These are phyloP conservation scores for Colletotrichum shisoi DNA, from an alignment of 2,329 filamentous ascomycete species.

Conservation along the genomic window DNA sequence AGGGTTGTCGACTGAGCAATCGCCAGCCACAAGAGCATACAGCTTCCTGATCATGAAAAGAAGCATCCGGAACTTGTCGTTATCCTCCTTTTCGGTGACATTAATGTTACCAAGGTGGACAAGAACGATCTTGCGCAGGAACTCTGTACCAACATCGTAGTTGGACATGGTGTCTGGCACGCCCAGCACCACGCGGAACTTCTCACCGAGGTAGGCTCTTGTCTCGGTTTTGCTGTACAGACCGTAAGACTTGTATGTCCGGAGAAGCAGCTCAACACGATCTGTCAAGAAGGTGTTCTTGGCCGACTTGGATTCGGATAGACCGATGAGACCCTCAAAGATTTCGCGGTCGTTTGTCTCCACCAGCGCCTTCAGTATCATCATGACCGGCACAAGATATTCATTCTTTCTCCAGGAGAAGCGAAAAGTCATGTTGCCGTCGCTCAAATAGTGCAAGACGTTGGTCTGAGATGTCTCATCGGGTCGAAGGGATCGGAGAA, in stretches of 20 bases:
- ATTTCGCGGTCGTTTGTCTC: slow-evolving; percentile 98
- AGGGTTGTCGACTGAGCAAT: slow-evolving; percentile 92
- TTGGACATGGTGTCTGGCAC: slow-evolving; percentile 85
- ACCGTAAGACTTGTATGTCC: slow-evolving; percentile 91
- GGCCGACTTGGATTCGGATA: slow-evolving; percentile 76
- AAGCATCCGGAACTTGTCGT: slow-evolving; percentile 92
- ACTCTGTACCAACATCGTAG: slow-evolving; percentile 89
- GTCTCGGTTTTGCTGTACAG: slow-evolving; percentile 84
- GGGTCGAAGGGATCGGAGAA: slow-evolving; percentile 90
- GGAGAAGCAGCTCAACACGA: slow-evolving; percentile 87
- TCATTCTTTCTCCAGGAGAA: slow-evolving; percentile 99
- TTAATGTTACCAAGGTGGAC: slow-evolving; percentile 89
- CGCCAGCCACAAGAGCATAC: slow-evolving; percentile 89
- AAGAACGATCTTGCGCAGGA: slow-evolving; percentile 86
- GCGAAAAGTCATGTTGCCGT: slow-evolving; percentile 95
- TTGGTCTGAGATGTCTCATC: slow-evolving; percentile 99
- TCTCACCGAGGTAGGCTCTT: slow-evolving; percentile 84
- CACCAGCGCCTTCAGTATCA: slow-evolving; percentile 92
- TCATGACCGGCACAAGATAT: slow-evolving; percentile 93
- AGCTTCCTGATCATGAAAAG: slow-evolving; percentile 97
- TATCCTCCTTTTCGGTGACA: slow-evolving; percentile 83
- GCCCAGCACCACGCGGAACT: slow-evolving; percentile 87
- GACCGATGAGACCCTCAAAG: slow-evolving; percentile 89
- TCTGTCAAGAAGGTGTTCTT: slow-evolving; percentile 94
- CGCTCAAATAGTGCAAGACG: slow-evolving; percentile 91